Conservation (phyloP, 2,329 filamentous ascomycete genomes). For the Colletotrichum filicis region DNA sequence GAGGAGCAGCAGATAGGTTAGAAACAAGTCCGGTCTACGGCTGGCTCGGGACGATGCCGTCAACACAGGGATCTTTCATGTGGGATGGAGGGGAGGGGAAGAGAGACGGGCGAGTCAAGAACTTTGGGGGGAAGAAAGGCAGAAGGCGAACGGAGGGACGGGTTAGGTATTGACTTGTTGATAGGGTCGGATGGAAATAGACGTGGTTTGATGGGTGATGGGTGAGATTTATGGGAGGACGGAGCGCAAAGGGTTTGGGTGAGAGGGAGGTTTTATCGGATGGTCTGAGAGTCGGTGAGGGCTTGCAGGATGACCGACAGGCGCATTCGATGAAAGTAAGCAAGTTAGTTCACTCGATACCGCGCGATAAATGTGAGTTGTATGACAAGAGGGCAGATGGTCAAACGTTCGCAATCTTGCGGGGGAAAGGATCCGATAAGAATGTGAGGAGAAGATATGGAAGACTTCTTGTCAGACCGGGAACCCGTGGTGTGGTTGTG, state of each 20-base stretch:
- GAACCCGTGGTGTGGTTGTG: not conserved
- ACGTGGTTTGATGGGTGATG: constrained; percentile 1
- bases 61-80: not conserved
- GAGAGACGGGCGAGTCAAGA: not conserved
- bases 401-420: not conserved
- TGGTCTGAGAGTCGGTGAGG: constrained; percentile 22
- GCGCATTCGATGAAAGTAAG: not conserved
- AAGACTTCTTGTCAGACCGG: not conserved
- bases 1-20: not conserved
- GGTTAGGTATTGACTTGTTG: not conserved
- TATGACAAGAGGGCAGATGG: not conserved
- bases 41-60: not conserved
- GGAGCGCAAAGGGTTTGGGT: not conserved
- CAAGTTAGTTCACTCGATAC: not conserved
- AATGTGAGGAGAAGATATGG: not conserved
- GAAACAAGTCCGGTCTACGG: not conserved
- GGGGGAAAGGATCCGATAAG: not conserved
- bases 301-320: not conserved
- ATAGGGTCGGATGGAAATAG: not conserved
- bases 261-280: constrained; percentile 2
- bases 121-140: not conserved
- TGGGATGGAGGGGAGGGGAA: not conserved
- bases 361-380: not conserved
- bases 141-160: not conserved
- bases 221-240: not conserved